Evolutionary conservation across 2,329 filamentous ascomycete species (phyloP), one percentile per base, ranked within the genome.

Genomic region (Pseudogymnoascus sp.): DNA sequence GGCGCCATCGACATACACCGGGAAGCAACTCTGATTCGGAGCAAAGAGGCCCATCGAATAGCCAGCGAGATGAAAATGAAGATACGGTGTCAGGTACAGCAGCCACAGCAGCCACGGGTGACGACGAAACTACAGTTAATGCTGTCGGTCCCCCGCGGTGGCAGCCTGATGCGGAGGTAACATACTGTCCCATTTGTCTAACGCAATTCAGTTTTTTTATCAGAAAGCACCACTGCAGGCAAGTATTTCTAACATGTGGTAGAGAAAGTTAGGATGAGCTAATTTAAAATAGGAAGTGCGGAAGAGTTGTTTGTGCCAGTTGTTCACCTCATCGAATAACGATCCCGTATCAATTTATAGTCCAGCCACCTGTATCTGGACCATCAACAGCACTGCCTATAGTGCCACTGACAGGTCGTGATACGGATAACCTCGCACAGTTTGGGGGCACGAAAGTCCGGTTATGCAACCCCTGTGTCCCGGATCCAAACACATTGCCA

Each of bases 291-390:
- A 89, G 87, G 68, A 97, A 96, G 83, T 97, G 93, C 73, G 93
- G 93, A 53, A 82, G 92, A 65, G 93, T 97, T 7, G 93, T 97
- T 24, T 97, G 93, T 75, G 86, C 87, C 64, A 81, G 86, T 19
- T 97, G 93, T 77, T 97, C 93, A 2, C 93, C 93, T 3, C 93
- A 97, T 75, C 86, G 92, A 65, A 97, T 97, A 72, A 96, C 90
- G 3, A 97, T 97, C 67, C 93, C 93, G 0, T 85, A 93, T 67
- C 90, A 95, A 72, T 97, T 91, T 74, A 96, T 97, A 67, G 92
- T 97, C 26, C 88, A 88, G 59, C 89, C 90, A 2, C 88, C 89
- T 0, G 21, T 62, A 26, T 62, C 67, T 31, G 56, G 63, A 31
- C 24, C 61, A 78, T 81, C 71, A 71, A 24, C 24, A 16, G 53